Percentiles rank a stretch among this genome's conserved stretches.
phyloP scores from a whole-genome alignment of 192 early-diverging fungal species.

The Backusella mclennaniae region DNA sequence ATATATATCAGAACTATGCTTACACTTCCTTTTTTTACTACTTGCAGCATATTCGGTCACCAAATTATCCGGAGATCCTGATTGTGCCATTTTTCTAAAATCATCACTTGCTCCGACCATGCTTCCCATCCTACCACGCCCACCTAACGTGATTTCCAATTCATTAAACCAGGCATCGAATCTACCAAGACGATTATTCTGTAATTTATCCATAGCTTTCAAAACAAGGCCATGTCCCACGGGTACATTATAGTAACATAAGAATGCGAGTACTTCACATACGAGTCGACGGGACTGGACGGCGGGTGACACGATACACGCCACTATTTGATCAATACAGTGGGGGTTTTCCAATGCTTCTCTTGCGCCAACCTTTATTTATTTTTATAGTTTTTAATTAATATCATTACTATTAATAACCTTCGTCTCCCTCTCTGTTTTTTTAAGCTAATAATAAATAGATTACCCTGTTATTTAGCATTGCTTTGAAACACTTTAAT shows the following conservation, averaged over 20 bases:
- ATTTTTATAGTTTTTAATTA: not conserved
- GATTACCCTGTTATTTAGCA: constrained; percentile 62
- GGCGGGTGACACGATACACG: constrained; percentile 71
- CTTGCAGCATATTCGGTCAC: constrained; percentile 67
- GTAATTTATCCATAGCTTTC: constrained; percentile 70
- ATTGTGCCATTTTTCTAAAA: constrained; percentile 56
- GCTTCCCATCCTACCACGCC: constrained; percentile 75
- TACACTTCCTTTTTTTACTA: not conserved
- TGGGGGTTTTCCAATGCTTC: constrained; percentile 68
- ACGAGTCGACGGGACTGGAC: constrained; percentile 67
- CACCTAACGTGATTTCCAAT: constrained; percentile 65
- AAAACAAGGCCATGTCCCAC: constrained; percentile 71
- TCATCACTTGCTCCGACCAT: constrained; percentile 74
- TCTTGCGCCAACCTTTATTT: constrained; percentile 61
- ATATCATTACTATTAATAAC: not conserved
- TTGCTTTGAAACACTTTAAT: constrained; percentile 72
- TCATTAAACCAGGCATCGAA: constrained; percentile 79
- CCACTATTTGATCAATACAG: constrained; percentile 67
- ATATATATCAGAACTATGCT: not conserved
- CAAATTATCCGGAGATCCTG: constrained; percentile 59
- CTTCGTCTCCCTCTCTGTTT: not conserved
- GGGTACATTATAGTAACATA: constrained; percentile 75
- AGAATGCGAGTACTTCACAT: constrained; percentile 72
- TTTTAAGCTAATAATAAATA: not conserved
- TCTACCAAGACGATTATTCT: constrained; percentile 59